Conservation (phyloP, 139 green algal species). For the Zygnema circumcarinatum region DNA sequence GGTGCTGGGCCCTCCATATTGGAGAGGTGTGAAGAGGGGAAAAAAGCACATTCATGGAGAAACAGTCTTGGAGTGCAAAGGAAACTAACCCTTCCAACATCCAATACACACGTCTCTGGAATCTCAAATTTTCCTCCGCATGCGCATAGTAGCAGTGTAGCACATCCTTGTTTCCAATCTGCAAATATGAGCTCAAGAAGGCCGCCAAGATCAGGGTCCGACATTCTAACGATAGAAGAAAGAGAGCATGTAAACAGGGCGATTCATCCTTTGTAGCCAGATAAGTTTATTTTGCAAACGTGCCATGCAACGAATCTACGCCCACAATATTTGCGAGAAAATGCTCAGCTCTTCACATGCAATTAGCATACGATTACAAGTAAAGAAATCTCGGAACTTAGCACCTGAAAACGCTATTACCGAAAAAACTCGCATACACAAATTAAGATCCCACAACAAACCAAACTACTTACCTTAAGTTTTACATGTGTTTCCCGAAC, state of each 20-base stretch:
- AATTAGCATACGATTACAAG: slow-evolving; percentile 3
- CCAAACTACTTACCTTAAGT: slow-evolving; percentile 74
- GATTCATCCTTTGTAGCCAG: too few species aligned
- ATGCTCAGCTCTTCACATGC: slow-evolving; percentile 2
- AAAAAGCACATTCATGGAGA: too few species aligned
- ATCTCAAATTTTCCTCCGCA: slow-evolving; percentile 57
- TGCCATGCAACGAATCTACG: too few species aligned
- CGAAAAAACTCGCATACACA: neutral
- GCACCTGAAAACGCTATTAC: neutral
- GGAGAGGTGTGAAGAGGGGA: too few species aligned
- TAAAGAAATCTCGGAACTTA: neutral
- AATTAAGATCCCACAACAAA: neutral
- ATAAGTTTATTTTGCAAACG: too few species aligned
- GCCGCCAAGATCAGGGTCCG: too few species aligned
- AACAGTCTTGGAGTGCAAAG: too few species aligned
- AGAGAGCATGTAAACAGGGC: too few species aligned
- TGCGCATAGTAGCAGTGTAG: slow-evolving; percentile 88
- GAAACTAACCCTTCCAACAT: slow-evolving; percentile 67
- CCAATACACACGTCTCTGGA: slow-evolving; percentile 82
- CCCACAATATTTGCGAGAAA: too few species aligned
- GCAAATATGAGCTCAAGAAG: too few species aligned
- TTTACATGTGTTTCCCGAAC: slow-evolving; percentile 84
- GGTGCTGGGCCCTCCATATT: too few species aligned
- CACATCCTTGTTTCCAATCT: slow-evolving; percentile 68
- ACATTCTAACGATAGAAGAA: too few species aligned